Percentiles rank a stretch among this genome's conserved stretches.
Conservation (phyloP, 805 yeast species). For the Starmerella bombi region DNA sequence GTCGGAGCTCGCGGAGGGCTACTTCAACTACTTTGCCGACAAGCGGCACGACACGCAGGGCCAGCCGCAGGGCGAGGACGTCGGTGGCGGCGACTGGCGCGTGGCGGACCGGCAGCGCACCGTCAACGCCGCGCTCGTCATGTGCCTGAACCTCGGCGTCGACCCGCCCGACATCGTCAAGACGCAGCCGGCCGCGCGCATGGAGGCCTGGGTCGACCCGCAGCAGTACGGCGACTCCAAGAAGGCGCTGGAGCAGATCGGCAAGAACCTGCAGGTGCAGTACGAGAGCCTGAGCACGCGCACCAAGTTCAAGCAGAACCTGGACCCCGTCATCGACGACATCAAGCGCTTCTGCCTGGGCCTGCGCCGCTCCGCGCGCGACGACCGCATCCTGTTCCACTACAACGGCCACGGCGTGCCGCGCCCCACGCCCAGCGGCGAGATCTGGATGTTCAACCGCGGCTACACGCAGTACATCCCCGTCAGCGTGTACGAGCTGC, state of each 20-base stretch:
- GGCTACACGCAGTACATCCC: constrained; percentile 97
- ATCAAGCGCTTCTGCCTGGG: constrained; percentile 83
- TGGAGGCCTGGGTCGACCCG: constrained; percentile 93
- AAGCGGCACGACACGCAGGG: constrained; percentile 88
- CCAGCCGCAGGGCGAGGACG: constrained; percentile 49
- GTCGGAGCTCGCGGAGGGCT: constrained; percentile 33
- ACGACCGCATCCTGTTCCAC: constrained; percentile 83
- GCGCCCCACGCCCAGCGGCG: constrained; percentile 90
- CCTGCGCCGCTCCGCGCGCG: constrained; percentile 77
- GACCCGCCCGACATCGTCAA: constrained; percentile 94
- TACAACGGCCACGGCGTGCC: constrained; percentile 99
- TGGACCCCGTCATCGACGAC: constrained; percentile 94
- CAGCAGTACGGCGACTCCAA: constrained; percentile 66
- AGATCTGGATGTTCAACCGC: constrained; percentile 94
- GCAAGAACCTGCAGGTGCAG: constrained; percentile 73
- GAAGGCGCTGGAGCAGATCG: constrained; percentile 82
- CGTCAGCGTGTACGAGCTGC: constrained; percentile 84
- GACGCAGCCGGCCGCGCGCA: constrained; percentile 81
- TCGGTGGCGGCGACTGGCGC: constrained; percentile 63
- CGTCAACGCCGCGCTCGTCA: constrained; percentile 78
- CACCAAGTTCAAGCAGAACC: constrained; percentile 76
- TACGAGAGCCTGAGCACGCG: constrained; percentile 80
- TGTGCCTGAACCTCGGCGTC: constrained; percentile 85
- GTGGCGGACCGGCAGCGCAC: constrained; percentile 86
- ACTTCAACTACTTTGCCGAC: constrained; percentile 76